A percentile compares a stretch with the other conserved stretches of the same genome.
Evolutionary conservation across 2,329 filamentous ascomycete genomes (phyloP).

Genomic region (Escovopsis weberi): DNA sequence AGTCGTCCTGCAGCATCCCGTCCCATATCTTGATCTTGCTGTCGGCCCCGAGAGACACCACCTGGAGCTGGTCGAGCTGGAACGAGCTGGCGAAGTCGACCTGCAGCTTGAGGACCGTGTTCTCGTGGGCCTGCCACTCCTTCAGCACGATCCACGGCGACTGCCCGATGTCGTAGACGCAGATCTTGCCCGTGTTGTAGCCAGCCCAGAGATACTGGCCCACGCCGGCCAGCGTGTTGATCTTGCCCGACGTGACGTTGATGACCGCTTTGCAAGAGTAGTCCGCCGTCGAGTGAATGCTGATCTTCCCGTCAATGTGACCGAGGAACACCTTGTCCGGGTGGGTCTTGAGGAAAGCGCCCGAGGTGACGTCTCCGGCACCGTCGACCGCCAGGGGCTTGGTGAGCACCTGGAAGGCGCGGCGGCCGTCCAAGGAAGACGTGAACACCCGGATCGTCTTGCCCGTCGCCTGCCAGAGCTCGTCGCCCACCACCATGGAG

Average conservation of each 20-base stretch:
- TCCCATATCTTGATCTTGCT: conserved; percentile 81
- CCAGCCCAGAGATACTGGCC: conserved; percentile 81
- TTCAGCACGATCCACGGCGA: conserved; percentile 86
- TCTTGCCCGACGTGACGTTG: conserved; percentile 87
- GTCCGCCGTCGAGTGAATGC: conserved; percentile 70
- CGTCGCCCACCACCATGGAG: conserved; percentile 71
- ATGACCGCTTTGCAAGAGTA: conserved; percentile 67
- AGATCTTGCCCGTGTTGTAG: conserved; percentile 87
- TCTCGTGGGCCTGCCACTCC: conserved; percentile 85
- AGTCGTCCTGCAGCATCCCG: conserved; percentile 83
- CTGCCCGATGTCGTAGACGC: conserved; percentile 72
- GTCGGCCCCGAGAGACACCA: conserved; percentile 77
- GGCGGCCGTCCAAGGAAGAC: conserved; percentile 52
- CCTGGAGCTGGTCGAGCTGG: conserved; percentile 69
- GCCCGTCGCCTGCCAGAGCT: conserved; percentile 77
- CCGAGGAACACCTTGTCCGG: conserved; percentile 77
- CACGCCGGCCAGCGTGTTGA: conserved; percentile 71
- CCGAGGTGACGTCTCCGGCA: conserved; percentile 77
- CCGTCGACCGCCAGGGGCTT: conserved; percentile 56
- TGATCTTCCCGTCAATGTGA: conserved; percentile 85
- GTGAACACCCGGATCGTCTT: conserved; percentile 78
- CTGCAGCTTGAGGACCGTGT: conserved; percentile 62
- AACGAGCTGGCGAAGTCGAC: conserved; percentile 73
- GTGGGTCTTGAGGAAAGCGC: conserved; percentile 58
- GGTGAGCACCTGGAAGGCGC: conserved; percentile 61